A percentile compares a stretch with the other conserved stretches of the same genome.
Conservation (phyloP, 2,329 filamentous ascomycete species). For the Neopestalotiopsis sp. region DNA sequence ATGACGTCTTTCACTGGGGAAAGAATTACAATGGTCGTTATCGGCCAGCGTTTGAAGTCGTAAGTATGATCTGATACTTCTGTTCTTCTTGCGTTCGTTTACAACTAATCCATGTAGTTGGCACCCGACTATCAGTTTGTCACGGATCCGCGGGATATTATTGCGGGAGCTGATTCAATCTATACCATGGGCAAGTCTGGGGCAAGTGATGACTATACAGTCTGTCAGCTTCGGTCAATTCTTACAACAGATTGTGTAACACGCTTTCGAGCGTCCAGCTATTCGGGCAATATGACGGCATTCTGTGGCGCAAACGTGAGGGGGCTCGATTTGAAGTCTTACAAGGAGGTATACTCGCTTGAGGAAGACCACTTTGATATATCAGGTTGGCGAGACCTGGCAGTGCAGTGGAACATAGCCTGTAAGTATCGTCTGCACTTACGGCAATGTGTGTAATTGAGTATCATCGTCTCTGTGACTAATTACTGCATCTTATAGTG, state of each 20-base stretch:
- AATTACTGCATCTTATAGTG: slow-evolving; percentile 30
- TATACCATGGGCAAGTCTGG: slow-evolving; percentile 6
- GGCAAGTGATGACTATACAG: neutral
- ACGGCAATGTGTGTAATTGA: neutral
- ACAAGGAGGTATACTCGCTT: neutral
- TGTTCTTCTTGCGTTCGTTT: no score
- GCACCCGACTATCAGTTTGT: neutral
- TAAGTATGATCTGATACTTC: neutral
- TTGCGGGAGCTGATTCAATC: slow-evolving; percentile 5
- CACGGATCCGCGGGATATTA: neutral
- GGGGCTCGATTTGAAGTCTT: neutral
- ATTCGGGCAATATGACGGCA: slow-evolving; percentile 5
- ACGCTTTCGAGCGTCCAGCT: slow-evolving; percentile 4
- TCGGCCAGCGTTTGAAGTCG: neutral
- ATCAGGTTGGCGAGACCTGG: neutral
- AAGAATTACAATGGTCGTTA: slow-evolving; percentile 12
- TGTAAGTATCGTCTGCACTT: neutral
- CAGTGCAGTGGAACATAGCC: neutral
- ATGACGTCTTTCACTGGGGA: slow-evolving; percentile 7
- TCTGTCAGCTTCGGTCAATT: slow-evolving; percentile 8
- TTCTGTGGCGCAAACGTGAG: neutral
- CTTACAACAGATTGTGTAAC: neutral
- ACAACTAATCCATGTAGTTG: neutral
- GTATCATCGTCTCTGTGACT: neutral
- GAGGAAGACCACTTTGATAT: neutral